Base-by-base conservation (phyloP, 768 basidiomycete genomes). In the Mycena polygramma region DNA sequence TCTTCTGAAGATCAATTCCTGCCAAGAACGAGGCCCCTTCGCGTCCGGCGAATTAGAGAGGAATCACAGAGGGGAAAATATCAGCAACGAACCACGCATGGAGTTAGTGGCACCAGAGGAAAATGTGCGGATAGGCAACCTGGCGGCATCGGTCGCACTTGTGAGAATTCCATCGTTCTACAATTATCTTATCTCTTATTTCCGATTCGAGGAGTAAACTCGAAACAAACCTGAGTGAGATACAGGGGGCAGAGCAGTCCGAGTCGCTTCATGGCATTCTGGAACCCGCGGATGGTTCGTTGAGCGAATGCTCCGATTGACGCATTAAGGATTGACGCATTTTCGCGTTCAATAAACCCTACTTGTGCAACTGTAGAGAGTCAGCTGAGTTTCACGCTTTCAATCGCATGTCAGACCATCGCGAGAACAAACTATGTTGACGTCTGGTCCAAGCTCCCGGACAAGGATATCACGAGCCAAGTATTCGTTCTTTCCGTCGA, bases 271-370 rank as follows among this genome's bases (percentile, higher is more conserved):
- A 87, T 85, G 2, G 90, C 89, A 1, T 77, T 79, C 72, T 86
- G 77, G 77, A 91, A 92, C 19, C 87, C 87, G 1, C 78, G 71
- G 48, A 91, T 86, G 0, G 90, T 90, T 57, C 81, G 82, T 57
- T 83, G 84, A 0, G 91, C 90, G 76, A 89, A 92, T 37, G 83
- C 78, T 43, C 89, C 82, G 73, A 92, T 85, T 3, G 90, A 88
- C 1, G 90, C 90, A 71, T 92, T 92, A 69, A 91, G 83, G 69
- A 92, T 91, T 17, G 89, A 79, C 0, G 91, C 91, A 64, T 92
- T 92, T 75, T 92, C 91, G 52, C 91, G 84, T 71, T 90, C 89
- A 19, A 91, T 78, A 59, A 91, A 81, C 41, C 89, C 89, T 26
- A 90, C 81, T 74, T 87, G 86, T 10, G 86, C 89, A 49, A 90